These are phyloP conservation scores for Lagerstroemia speciosa DNA, from an alignment of 345 rosid genomes.

Conservation along the genomic window DNA sequence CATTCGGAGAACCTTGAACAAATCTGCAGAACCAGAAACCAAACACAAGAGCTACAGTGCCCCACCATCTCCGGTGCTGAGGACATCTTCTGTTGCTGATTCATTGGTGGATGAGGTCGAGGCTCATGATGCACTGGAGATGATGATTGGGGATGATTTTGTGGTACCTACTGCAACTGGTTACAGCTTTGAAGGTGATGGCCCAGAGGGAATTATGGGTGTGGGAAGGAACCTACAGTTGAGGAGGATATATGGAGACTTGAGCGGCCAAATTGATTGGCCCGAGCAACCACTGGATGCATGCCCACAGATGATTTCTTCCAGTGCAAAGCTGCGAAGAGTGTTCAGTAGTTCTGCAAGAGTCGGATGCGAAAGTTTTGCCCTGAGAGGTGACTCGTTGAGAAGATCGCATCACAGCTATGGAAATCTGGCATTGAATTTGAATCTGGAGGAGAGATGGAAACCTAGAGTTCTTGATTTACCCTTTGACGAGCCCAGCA, in stretches of 20 bases:
- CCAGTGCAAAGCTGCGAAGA: slow-evolving; percentile 51
- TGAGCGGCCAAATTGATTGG: slow-evolving; percentile 52
- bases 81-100: slow-evolving; percentile 67
- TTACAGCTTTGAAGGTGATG: slow-evolving; percentile 18
- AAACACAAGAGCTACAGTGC: slow-evolving; percentile 66
- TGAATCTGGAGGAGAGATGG: slow-evolving; percentile 35
- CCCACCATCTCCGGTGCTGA: slow-evolving; percentile 79
- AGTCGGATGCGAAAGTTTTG: slow-evolving; percentile 33
- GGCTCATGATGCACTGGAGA: slow-evolving; percentile 30
- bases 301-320: slow-evolving; percentile 49
- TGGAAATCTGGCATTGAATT: slow-evolving; percentile 36
- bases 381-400: slow-evolving; percentile 36
- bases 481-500: slow-evolving; percentile 31
- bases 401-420: slow-evolving; percentile 64
- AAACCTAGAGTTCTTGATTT: slow-evolving; percentile 31
- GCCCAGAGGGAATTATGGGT: slow-evolving; percentile 17
- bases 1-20: slow-evolving; percentile 84
- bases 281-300: slow-evolving; percentile 77
- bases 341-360: slow-evolving; percentile 67
- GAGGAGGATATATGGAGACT: slow-evolving; percentile 40
- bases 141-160: slow-evolving; percentile 26
- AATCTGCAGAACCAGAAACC: slow-evolving; percentile 39
- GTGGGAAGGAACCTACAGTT: slow-evolving; percentile 26
- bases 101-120: slow-evolving; percentile 45
- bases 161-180: slow-evolving; percentile 12